Conservation (phyloP, 257 asterid species). For the Ballota nigra region DNA sequence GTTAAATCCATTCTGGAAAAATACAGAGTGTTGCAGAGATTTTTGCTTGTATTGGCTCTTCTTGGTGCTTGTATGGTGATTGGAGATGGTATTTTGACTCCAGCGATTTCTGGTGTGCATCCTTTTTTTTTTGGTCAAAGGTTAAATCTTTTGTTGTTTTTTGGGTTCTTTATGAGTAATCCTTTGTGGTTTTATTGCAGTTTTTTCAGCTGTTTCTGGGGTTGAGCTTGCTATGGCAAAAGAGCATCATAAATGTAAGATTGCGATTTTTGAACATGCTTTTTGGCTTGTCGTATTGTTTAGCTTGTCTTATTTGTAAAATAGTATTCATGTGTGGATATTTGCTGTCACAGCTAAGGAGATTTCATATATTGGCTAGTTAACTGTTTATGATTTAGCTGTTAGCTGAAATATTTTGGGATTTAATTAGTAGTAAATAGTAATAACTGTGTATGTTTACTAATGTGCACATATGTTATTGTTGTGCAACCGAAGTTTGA, state of each 20-base stretch:
- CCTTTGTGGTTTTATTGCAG: slow-evolving; percentile 45
- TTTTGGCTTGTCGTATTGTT: slow-evolving; percentile 12
- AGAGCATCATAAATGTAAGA: slow-evolving; percentile 90
- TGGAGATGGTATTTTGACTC: slow-evolving; percentile 89
- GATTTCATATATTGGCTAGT: neutral
- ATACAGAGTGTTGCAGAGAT: slow-evolving; percentile 67
- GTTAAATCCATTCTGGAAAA: slow-evolving; percentile 67
- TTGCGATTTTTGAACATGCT: neutral
- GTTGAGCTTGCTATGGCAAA: slow-evolving; percentile 73
- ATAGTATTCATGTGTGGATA: neutral
- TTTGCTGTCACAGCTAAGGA: neutral
- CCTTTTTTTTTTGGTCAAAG: neutral
- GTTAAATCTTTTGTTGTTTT: neutral
- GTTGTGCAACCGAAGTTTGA: neutral
- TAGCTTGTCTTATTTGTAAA: neutral
- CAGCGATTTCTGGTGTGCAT: slow-evolving; percentile 71
- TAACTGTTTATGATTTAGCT: neutral
- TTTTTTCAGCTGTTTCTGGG: slow-evolving; percentile 92
- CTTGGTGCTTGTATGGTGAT: slow-evolving; percentile 98
- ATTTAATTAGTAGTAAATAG: too few species aligned
- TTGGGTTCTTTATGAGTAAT: slow-evolving; percentile 3
- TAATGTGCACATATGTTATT: neutral
- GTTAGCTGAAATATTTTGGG: slow-evolving; percentile 16
- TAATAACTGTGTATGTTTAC: neutral
- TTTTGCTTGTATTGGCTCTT: slow-evolving; percentile 71